These are phyloP conservation scores for Mitragyna speciosa DNA, from an alignment of 257 asterid genomes.

Conservation along the genomic window DNA sequence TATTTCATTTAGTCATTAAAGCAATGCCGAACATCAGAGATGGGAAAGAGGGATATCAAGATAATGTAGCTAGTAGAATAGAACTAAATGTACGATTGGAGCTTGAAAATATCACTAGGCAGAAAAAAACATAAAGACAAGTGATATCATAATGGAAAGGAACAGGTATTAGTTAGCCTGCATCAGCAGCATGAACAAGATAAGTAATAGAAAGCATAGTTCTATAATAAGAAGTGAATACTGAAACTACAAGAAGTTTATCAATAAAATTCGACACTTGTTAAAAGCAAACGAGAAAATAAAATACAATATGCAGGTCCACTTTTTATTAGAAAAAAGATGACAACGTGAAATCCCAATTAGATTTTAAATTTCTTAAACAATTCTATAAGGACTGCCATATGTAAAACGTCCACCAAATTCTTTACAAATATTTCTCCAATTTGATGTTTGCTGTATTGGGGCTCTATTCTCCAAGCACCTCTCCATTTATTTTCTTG, in stretches of 20 bases:
- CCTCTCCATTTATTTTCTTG: neutral
- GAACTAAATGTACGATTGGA: neutral
- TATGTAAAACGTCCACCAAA: no score
- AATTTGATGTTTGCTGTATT: no score
- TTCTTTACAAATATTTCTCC: no score
- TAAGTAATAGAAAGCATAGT: neutral
- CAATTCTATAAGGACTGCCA: neutral
- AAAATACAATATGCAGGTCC: neutral
- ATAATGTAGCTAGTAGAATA: neutral
- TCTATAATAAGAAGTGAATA: neutral
- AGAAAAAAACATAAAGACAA: neutral
- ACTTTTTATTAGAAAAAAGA: neutral
- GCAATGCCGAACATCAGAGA: neutral
- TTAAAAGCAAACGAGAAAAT: neutral
- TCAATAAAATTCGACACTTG: neutral
- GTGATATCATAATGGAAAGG: neutral
- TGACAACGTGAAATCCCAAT: neutral
- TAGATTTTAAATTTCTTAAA: neutral
- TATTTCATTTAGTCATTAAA: neutral
- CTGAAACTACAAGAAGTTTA: neutral
- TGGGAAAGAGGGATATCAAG: neutral
- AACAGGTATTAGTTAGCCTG: neutral
- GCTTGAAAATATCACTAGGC: neutral
- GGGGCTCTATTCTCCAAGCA: neutral
- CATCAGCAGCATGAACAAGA: neutral